Evolutionary conservation across 352 stramenopile species (phyloP).

Genomic region (Pythium grandisporangium): DNA sequence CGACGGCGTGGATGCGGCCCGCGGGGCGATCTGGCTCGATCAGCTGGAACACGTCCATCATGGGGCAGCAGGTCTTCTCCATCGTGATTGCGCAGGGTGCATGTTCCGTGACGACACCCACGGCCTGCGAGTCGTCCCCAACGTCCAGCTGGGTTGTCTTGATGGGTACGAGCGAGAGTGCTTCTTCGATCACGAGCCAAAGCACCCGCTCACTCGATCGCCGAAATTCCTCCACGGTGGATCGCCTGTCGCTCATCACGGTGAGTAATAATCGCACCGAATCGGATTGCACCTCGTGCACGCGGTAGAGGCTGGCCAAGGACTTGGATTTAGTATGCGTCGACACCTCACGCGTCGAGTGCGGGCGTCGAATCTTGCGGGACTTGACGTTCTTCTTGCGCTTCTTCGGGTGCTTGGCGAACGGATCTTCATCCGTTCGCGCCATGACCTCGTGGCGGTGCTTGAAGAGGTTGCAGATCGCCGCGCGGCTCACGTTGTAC

Average conservation of each 20-base stretch:
- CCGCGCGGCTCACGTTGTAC: slow-evolving; percentile 39
- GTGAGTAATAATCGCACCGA: slow-evolving; percentile 9
- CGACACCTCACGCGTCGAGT: no score
- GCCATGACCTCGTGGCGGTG: slow-evolving; percentile 27
- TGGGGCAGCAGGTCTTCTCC: slow-evolving; percentile 8
- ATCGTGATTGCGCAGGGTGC: slow-evolving; percentile 16
- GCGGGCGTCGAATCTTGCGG: slow-evolving; percentile 6
- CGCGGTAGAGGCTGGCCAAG: background rate
- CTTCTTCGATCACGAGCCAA: slow-evolving; percentile 40
- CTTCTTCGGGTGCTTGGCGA: slow-evolving; percentile 34
- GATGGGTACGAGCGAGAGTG: slow-evolving; percentile 8
- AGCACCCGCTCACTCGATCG: slow-evolving; percentile 36
- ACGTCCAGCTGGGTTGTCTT: slow-evolving; percentile 8
- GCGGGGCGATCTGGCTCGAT: slow-evolving; percentile 11
- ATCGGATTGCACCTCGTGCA: slow-evolving; percentile 10
- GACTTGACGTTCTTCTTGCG: slow-evolving; percentile 14
- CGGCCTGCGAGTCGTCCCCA: slow-evolving; percentile 5
- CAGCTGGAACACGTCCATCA: slow-evolving; percentile 18
- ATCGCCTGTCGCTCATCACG: slow-evolving; percentile 9
- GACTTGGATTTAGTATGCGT: slow-evolving; percentile 1
- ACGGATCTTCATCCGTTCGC: slow-evolving; percentile 25
- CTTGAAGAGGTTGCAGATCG: slow-evolving; percentile 55
- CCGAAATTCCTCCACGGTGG: slow-evolving; percentile 18
- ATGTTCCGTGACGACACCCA: slow-evolving; percentile 12
- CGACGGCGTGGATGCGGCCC: slow-evolving; percentile 4